A percentile compares a stretch with the other conserved stretches of the same genome.
These are phyloP conservation scores for Backusella mclennaniae DNA, from an alignment of 192 early-diverging fungal species.

Conservation along the genomic window DNA sequence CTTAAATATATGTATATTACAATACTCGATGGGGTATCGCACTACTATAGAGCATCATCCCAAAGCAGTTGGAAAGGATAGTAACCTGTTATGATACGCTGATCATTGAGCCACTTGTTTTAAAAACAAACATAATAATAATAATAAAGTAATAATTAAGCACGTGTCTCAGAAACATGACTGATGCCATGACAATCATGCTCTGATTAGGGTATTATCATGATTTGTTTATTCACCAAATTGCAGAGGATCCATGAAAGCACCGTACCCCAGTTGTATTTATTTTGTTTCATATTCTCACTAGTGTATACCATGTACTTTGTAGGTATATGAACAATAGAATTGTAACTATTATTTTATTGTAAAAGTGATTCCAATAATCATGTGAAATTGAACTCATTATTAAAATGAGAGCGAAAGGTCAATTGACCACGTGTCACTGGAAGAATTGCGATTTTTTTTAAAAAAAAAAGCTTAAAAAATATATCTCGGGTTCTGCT, in stretches of 20 bases:
- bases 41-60: no score
- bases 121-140: neutral
- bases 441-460: neutral
- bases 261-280: no score
- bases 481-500: neutral
- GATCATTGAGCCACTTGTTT: neutral
- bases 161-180: neutral
- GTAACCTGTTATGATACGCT: neutral
- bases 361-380: neutral
- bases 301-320: neutral
- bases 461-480: neutral
- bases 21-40: no score
- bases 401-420: neutral
- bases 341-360: neutral
- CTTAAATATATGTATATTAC: no score
- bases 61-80: neutral
- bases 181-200: neutral
- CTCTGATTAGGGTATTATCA: neutral
- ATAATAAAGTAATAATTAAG: neutral
- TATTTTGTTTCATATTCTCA: no score
- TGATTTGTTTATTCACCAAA: no score
- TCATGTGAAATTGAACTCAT: neutral
- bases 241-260: no score
- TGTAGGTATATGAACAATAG: neutral
- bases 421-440: neutral